Evolutionary conservation across 2,329 filamentous ascomycete genomes (phyloP).

Genomic region (Ophiostoma ulmi): DNA sequence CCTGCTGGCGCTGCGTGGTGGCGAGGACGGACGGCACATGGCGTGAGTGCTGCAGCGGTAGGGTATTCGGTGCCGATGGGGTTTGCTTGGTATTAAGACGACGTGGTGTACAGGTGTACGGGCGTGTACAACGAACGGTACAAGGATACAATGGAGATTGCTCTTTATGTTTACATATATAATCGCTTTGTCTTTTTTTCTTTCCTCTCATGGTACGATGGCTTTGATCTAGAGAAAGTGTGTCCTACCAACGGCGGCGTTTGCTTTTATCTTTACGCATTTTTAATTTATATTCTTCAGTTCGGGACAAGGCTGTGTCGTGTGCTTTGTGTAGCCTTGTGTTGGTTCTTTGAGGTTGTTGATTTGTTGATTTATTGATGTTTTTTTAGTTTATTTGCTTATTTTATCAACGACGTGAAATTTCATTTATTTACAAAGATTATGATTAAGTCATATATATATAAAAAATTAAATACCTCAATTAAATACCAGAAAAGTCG

Average conservation of each 20-base stretch:
- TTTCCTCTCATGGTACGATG: background rate
- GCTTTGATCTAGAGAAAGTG: background rate
- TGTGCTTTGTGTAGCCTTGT: background rate
- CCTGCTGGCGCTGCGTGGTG: slow-evolving; percentile 78
- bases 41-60: slow-evolving; percentile 31
- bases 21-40: slow-evolving; percentile 66
- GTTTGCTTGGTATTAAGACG: background rate
- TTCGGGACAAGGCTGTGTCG: background rate
- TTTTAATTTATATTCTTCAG: background rate
- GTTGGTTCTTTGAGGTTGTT: background rate
- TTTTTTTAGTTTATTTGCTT: too few species aligned
- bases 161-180: background rate
- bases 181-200: background rate
- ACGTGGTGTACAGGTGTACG: background rate
- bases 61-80: too few species aligned
- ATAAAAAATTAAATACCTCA: too few species aligned
- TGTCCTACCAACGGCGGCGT: background rate
- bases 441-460: too few species aligned
- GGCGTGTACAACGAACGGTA: too few species aligned
- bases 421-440: too few species aligned
- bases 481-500: too few species aligned
- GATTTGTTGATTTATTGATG: too few species aligned
- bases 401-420: too few species aligned
- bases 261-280: background rate
- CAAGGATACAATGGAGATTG: background rate